Evolutionary conservation across 208 protist species (phyloP).

Genomic region (Crithidia expoeki): DNA sequence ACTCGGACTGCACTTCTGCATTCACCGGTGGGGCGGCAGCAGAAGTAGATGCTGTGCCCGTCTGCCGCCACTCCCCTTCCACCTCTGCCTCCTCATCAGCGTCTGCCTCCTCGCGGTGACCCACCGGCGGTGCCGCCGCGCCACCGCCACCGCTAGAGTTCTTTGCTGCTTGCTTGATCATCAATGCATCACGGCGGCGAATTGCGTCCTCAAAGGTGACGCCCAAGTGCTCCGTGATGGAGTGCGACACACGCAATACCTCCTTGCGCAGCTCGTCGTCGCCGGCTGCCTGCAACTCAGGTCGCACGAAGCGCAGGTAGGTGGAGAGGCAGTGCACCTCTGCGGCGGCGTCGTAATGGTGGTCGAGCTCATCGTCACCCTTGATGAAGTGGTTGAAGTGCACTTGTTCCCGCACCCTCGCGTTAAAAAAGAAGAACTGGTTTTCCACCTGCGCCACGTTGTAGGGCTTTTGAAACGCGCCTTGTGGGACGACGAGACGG

Average conservation of each 20-base stretch:
- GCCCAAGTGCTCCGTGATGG: slow-evolving; percentile 72
- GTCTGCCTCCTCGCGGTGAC: slow-evolving; percentile 38
- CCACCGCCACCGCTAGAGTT: not conserved
- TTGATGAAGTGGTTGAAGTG: slow-evolving; percentile 90
- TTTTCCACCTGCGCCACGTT: slow-evolving; percentile 86
- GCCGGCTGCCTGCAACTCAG: slow-evolving; percentile 44
- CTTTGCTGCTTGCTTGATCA: slow-evolving; percentile 72
- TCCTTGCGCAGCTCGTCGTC: slow-evolving; percentile 44
- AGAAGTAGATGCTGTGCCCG: not conserved
- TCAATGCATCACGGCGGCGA: slow-evolving; percentile 70
- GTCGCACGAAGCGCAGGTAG: slow-evolving; percentile 74
- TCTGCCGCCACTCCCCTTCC: not conserved
- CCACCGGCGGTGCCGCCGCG: slow-evolving; percentile 3
- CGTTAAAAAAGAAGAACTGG: slow-evolving; percentile 97
- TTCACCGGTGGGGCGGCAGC: not conserved
- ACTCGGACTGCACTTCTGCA: slow-evolving; percentile 28
- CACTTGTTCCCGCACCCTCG: slow-evolving; percentile 84
- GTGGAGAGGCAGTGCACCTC: slow-evolving; percentile 90
- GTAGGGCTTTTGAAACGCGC: slow-evolving; percentile 69
- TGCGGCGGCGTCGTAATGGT: slow-evolving; percentile 93
- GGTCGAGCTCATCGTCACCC: slow-evolving; percentile 79
- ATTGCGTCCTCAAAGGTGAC: slow-evolving; percentile 80
- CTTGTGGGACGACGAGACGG: slow-evolving; percentile 87
- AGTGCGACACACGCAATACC: slow-evolving; percentile 58
- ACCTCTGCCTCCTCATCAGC: slow-evolving; percentile 25